Evolutionary conservation across 2,329 filamentous ascomycete genomes (phyloP).

Genomic region (Xylaria sp.): DNA sequence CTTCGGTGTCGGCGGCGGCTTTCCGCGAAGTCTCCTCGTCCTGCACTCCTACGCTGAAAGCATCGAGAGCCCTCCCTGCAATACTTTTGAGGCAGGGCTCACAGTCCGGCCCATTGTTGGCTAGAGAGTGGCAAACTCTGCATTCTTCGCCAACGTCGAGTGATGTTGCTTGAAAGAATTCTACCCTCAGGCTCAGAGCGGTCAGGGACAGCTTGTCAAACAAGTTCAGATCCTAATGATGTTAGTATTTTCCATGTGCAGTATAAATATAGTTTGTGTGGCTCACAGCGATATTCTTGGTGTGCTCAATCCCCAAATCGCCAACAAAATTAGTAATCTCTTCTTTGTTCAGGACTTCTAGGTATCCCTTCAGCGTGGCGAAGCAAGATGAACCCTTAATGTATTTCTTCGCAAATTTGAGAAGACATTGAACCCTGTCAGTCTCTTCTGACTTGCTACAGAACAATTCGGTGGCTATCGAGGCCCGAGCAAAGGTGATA

Average conservation of each 20-base stretch:
- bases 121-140: constrained; percentile 27
- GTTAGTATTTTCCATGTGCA: not conserved
- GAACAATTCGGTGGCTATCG: not conserved
- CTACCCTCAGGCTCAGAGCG: constrained; percentile 36
- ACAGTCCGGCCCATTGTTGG: constrained; percentile 31
- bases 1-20: constrained; percentile 30
- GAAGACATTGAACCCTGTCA: constrained; percentile 47
- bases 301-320: constrained; percentile 38
- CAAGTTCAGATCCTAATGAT: constrained; percentile 31
- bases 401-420: constrained; percentile 53
- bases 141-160: constrained; percentile 29
- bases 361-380: constrained; percentile 59
- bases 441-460: not conserved
- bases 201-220: constrained; percentile 33
- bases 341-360: constrained; percentile 55
- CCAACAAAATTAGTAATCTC: constrained; percentile 55
- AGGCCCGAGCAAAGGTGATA: constrained; percentile 14
- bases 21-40: constrained; percentile 32
- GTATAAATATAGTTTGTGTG: not conserved
- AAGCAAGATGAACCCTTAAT: constrained; percentile 56
- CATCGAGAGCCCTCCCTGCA: constrained; percentile 37
- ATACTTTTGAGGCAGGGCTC: constrained; percentile 42
- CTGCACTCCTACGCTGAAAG: constrained; percentile 39
- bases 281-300: constrained; percentile 47
- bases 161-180: constrained; percentile 39